These are phyloP conservation scores for Scalesia atractyloides DNA, from an alignment of 129 eudicot genomes.

Conservation along the genomic window DNA sequence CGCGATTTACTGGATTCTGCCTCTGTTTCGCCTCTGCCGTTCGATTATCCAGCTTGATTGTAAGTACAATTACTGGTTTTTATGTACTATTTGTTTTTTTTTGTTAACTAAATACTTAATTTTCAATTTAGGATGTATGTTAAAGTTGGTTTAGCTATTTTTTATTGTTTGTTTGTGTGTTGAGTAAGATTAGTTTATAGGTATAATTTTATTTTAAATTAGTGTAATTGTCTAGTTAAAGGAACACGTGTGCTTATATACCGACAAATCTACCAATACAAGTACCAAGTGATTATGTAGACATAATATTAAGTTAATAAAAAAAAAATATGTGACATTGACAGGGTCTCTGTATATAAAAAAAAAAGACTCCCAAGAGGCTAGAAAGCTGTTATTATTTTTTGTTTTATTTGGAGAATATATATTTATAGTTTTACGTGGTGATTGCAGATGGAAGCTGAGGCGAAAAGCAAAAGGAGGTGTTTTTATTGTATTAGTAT, in stretches of 20 bases:
- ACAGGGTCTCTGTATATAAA: not conserved
- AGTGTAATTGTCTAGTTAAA: not conserved
- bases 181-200: not conserved
- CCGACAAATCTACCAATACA: slow-evolving; percentile 7
- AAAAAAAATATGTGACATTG: not conserved
- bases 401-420: not conserved
- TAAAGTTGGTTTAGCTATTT: not conserved
- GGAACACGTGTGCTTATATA: not conserved
- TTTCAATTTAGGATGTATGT: not conserved
- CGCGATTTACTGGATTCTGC: slow-evolving; percentile 57
- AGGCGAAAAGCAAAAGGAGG: not conserved
- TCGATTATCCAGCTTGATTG: slow-evolving; percentile 48
- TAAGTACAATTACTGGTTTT: not conserved
- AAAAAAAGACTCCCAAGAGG: slow-evolving; percentile 3
- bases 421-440: not conserved
- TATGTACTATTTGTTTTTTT: not conserved
- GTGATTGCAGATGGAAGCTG: slow-evolving; percentile 2
- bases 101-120: no score
- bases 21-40: slow-evolving; percentile 52
- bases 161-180: not conserved
- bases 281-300: not conserved
- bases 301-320: not conserved
- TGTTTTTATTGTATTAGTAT: not conserved
- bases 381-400: not conserved
- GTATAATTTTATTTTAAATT: not conserved